These are phyloP conservation scores for Mycena vulgaris DNA, from an alignment of 768 basidiomycete genomes.

Conservation along the genomic window DNA sequence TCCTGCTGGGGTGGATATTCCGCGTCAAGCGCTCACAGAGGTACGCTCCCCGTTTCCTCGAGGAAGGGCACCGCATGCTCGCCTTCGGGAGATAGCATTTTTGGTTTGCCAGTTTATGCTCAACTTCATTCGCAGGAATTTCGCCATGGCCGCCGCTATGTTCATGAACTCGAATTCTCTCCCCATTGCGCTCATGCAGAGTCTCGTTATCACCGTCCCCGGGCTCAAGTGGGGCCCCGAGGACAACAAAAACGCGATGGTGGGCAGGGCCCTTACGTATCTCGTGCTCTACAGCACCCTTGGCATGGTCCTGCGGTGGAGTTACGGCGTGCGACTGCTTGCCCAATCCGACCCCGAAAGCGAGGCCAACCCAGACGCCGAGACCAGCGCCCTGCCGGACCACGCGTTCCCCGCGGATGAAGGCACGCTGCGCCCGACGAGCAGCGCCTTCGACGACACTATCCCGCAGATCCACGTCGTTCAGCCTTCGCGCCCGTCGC, in stretches of 20 bases:
- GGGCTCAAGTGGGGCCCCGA: constrained; percentile 85
- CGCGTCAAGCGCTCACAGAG: constrained; percentile 83
- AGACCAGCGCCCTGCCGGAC: constrained; percentile 20
- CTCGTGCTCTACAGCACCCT: constrained; percentile 94
- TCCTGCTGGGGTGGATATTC: constrained; percentile 71
- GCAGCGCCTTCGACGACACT: constrained; percentile 43
- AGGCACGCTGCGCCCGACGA: constrained; percentile 54
- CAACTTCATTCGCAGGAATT: constrained; percentile 63
- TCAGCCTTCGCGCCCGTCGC: constrained; percentile 14
- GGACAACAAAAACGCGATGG: constrained; percentile 90
- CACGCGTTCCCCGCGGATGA: constrained; percentile 44
- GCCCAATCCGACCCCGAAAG: constrained; percentile 73
- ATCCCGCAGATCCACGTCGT: constrained; percentile 31
- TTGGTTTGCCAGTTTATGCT: constrained; percentile 1
- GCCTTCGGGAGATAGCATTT: constrained; percentile 7
- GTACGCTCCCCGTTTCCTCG: constrained; percentile 54
- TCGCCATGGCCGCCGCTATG: constrained; percentile 87
- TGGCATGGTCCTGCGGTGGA: constrained; percentile 97
- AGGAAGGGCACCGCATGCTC: background rate
- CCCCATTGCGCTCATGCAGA: constrained; percentile 95
- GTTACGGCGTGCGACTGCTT: constrained; percentile 89
- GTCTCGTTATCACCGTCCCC: constrained; percentile 86
- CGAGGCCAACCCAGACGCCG: constrained; percentile 39
- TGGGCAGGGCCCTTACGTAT: constrained; percentile 92
- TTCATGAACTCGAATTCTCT: constrained; percentile 97